Base-by-base conservation (phyloP, 1,284 basidiomycete genomes). In the Pseudozyma thailandica region DNA sequence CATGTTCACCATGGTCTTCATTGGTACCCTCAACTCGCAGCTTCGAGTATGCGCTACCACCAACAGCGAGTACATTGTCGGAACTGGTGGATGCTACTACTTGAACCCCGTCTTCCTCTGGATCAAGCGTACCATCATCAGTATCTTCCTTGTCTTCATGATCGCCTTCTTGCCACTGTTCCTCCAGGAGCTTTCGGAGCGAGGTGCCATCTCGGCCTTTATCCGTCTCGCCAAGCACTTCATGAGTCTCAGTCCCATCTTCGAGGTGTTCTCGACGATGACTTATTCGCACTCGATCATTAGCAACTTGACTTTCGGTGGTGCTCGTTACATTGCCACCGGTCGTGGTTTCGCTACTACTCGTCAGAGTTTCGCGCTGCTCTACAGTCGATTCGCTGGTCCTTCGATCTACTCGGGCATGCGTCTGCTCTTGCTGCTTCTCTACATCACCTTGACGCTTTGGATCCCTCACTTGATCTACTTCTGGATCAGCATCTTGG, bases 401-500 rank as follows among this genome's bases (percentile, higher is more conserved):
- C 80, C 81, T 6, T 82, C 80, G 55, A 82, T 82, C 66, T 82
- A 82, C 73, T 70, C 75, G 41, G 81, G 81, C 28, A 79, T 82
- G 77, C 75, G 80, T 31, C 64, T 79, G 44, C 51, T 82, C 48
- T 55, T 82, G 38, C 50, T 81, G 65, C 69, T 81, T 26, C 78
- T 82, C 50, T 82, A 82, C 65, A 70, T 81, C 46, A 82, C 81
- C 26, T 55, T 82, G n/a, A 77, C 80, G 55, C 76, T 82, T 18
- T 82, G 81, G 81, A 76, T 82, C 50, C 81, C 81, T 31, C 81
- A 82, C 50, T 55, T 82, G 70, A 82, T 82, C 71, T 82, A 82
- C 73, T 82, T 82, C 73, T 82, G 81, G 81, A 70, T 82, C 71
- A 78, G 75, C 37, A 75, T 82, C 54, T 61, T 80, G 44, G 77